Percentiles rank a stretch among this genome's conserved stretches.
phyloP scores from a whole-genome alignment of 257 asterid species.

The Ballota nigra region DNA sequence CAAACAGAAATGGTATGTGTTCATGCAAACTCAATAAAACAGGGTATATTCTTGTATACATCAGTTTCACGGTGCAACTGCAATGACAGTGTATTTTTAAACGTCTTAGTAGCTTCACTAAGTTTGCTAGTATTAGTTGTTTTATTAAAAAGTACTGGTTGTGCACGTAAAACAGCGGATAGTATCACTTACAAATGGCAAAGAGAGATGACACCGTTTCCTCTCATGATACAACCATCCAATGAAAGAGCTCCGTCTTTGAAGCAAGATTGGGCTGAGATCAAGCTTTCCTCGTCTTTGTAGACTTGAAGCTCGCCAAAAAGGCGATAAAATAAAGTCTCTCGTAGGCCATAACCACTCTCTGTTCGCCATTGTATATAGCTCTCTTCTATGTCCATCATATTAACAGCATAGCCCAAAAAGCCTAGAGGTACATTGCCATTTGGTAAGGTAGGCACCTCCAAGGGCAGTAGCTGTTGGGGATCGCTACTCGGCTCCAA shows the following conservation, averaged over 20 bases:
- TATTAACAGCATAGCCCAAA: slow-evolving; percentile 53
- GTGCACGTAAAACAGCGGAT: background rate
- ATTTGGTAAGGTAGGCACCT: slow-evolving; percentile 38
- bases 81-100: no score
- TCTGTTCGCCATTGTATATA: slow-evolving; percentile 31
- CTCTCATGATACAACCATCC: slow-evolving; percentile 60
- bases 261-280: slow-evolving; percentile 45
- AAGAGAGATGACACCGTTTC: slow-evolving; percentile 43
- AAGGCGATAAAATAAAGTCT: slow-evolving; percentile 56
- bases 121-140: background rate
- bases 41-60: background rate
- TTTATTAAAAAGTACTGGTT: no score
- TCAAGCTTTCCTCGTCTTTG: slow-evolving; percentile 38
- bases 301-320: slow-evolving; percentile 72
- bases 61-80: background rate
- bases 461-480: slow-evolving; percentile 34
- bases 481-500: slow-evolving; percentile 24
- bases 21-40: background rate
- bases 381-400: slow-evolving; percentile 35
- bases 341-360: slow-evolving; percentile 47
- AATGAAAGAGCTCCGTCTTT: slow-evolving; percentile 53
- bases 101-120: background rate
- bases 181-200: slow-evolving; percentile 51
- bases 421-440: slow-evolving; percentile 52
- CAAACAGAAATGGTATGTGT: background rate